These are phyloP conservation scores for Pseudofabraea citricarpa DNA, from an alignment of 2,329 filamentous ascomycete species.

Conservation along the genomic window DNA sequence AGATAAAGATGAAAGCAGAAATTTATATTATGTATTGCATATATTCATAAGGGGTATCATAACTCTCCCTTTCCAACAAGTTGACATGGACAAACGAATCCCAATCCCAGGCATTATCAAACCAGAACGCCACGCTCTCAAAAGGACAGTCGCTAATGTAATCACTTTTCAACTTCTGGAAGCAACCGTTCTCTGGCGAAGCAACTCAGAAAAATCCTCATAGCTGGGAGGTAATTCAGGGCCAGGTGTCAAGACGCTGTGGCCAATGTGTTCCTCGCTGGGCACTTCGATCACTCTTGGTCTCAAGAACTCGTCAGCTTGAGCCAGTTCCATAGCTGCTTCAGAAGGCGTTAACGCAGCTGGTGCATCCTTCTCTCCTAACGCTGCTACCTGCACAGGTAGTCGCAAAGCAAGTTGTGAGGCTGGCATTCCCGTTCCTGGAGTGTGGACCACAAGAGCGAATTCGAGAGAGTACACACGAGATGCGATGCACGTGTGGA, in stretches of 20 bases:
- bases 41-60: no score
- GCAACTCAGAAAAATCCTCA: conserved; percentile 14
- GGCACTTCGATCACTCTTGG: conserved; percentile 24
- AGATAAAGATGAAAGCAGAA: no score
- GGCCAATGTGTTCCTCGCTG: conserved; percentile 16
- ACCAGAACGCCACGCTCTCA: conserved; percentile 1
- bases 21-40: no score
- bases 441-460: conserved; percentile 47
- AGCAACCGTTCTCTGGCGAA: conserved; percentile 5
- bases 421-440: conserved; percentile 34
- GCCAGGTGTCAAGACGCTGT: conserved; percentile 16
- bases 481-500: conserved; percentile 64
- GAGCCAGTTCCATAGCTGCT: conserved; percentile 20
- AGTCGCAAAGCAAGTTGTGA: conserved; percentile 25
- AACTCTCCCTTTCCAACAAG: no score
- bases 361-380: conserved; percentile 13
- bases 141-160: no score
- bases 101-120: conserved; percentile 2
- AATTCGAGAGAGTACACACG: conserved; percentile 59
- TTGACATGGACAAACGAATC: no score
- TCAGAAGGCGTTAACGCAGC: conserved; percentile 13
- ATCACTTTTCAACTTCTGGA: conserved; percentile 9
- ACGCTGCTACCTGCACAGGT: conserved; percentile 24
- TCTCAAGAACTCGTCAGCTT: conserved; percentile 21
- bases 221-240: conserved; percentile 24